phyloP scores from a whole-genome alignment of 2,329 filamentous ascomycete species.

The Coniochaeta pulveracea region DNA sequence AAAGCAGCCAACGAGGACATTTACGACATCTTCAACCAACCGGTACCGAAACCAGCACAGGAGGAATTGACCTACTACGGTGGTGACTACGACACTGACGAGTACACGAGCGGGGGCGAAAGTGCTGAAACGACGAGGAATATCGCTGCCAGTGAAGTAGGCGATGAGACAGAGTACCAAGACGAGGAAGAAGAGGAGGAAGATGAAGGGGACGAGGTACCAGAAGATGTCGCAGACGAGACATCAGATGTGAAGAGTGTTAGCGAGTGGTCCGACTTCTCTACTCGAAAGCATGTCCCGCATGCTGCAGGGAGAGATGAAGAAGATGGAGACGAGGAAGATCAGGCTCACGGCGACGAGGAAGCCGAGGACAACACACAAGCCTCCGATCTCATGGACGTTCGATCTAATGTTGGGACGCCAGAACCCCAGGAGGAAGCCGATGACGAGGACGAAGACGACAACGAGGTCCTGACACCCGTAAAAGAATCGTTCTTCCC shows the following conservation, averaged over 20 bases:
- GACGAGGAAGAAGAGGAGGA: conserved; percentile 24
- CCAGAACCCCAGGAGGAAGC: conserved; percentile 18
- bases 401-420: conserved; percentile 19
- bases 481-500: conserved; percentile 28
- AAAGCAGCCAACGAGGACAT: conserved; percentile 94
- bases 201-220: conserved; percentile 20
- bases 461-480: conserved; percentile 32
- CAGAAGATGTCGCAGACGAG: conserved; percentile 26
- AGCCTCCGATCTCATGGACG: conserved; percentile 26
- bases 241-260: conserved; percentile 49
- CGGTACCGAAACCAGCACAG: conserved; percentile 34
- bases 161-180: conserved; percentile 27
- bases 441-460: conserved; percentile 23
- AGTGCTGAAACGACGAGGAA: conserved; percentile 70
- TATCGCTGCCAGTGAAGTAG: conserved; percentile 34
- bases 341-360: neutral
- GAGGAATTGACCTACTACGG: conserved; percentile 40
- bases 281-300: conserved; percentile 59
- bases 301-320: conserved; percentile 23
- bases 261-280: conserved; percentile 86
- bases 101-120: conserved; percentile 78
- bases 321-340: conserved; percentile 7
- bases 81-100: conserved; percentile 62
- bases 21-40: conserved; percentile 92
- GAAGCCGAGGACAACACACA: conserved; percentile 24